Base-by-base conservation (phyloP, 345 rosid species). In the Angophora floribunda region DNA sequence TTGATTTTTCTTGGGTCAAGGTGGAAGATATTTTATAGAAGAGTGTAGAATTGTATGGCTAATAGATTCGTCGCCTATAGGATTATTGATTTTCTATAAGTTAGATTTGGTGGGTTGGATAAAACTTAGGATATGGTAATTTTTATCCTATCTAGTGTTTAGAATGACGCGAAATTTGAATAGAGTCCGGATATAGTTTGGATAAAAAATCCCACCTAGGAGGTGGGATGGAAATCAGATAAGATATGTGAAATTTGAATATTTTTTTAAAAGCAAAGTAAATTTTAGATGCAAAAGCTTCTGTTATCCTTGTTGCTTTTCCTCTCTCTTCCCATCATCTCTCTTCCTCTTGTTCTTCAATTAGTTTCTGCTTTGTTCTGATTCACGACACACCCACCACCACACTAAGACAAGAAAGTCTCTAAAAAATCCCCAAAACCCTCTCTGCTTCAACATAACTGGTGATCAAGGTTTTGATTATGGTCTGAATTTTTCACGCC, bases 161-260 rank as follows among this genome's bases (percentile, higher is more conserved):
- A 2, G 1, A 55, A 0, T 55, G 0, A 55, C 0, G 61, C 0
- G 2, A 55, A 55, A 55, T 55, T 1, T 55, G 0, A 11, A 22
- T 55, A 55, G 21, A 21, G 1, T 7, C 2, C 22, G 0, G 11
- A 22, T 55, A 55, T 55, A 21, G 1, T 22, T 0, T 0, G 12
- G 61, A 55, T 55, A 55, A 55, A 55, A 55, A 55, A 55, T 55
- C 5, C 0, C 0, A 55, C 61, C 21, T 55, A 55, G 51, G 51
- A 36, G 41, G 41, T 36, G 41, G 41, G 41, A 36, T 36, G 41
- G 11, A 49, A 49, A 9, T 49, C 12, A 3, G 51, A 49, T 10
- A 49, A 49, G 51, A 49, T 49, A 49, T 49, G 51, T 49, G 51
- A 49, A 49, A 49, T 49, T 49, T 49, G 51, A 11, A 49, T 7